Percentiles rank a stretch among this genome's conserved stretches.
Evolutionary conservation across 768 basidiomycete species (phyloP).

Genomic region (Cystoderma amianthinum): DNA sequence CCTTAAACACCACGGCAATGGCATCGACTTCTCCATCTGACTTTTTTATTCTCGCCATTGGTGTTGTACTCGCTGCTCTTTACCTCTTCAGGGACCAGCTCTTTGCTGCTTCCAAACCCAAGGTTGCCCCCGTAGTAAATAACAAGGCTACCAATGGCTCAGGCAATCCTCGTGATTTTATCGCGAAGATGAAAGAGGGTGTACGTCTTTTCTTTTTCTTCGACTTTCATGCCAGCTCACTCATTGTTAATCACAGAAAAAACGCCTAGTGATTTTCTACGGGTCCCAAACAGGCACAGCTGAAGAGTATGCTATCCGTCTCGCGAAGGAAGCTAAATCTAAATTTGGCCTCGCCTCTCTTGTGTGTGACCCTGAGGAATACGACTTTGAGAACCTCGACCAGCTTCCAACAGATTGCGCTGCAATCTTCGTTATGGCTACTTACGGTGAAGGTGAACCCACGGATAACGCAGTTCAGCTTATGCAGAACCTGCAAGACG

Average conservation of each 20-base stretch:
- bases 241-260: conserved; percentile 56
- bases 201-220: conserved; percentile 40
- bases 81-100: conserved; percentile 84
- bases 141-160: conserved; percentile 54
- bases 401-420: conserved; percentile 80
- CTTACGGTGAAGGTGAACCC: conserved; percentile 98
- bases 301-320: conserved; percentile 95
- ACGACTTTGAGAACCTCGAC: conserved; percentile 96
- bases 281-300: conserved; percentile 98
- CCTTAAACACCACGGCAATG: conserved; percentile 35
- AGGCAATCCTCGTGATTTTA: conserved; percentile 90
- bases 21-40: conserved; percentile 64
- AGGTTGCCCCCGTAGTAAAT: conserved; percentile 35
- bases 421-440: conserved; percentile 94
- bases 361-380: conserved; percentile 98
- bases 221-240: conserved; percentile 6
- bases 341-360: conserved; percentile 94
- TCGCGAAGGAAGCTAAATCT: conserved; percentile 96
- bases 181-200: conserved; percentile 89
- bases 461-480: conserved; percentile 96
- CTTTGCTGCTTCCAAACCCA: conserved; percentile 62
- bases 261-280: conserved; percentile 94
- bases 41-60: conserved; percentile 62
- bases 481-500: conserved; percentile 86
- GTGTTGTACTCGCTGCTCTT: conserved; percentile 66